Evolutionary conservation across 306 rosid genomes (phyloP).

Genomic region (Inga oerstediana): DNA sequence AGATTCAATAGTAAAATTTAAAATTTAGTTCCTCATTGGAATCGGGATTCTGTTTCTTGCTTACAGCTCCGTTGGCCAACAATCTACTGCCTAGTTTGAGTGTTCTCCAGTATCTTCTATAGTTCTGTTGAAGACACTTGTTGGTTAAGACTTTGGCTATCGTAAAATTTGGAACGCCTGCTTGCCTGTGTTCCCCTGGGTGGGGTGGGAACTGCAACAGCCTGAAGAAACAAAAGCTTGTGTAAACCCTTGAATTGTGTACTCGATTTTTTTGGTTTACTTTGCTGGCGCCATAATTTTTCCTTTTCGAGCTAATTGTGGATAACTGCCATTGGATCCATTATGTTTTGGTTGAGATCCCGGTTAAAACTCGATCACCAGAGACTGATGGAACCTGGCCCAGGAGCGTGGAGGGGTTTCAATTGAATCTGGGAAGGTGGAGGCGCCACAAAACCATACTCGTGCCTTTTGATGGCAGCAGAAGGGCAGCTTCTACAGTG

Average conservation of each 20-base stretch:
- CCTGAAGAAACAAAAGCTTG: not conserved
- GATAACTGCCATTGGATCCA: not conserved
- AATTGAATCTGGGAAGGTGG: not conserved
- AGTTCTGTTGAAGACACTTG: not conserved
- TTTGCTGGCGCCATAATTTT: not conserved
- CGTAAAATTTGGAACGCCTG: not conserved
- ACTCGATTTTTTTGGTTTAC: not conserved
- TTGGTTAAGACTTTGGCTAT: not conserved
- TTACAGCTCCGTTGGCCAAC: not conserved
- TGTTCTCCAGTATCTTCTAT: not conserved
- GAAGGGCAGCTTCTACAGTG: too few relatives aligned
- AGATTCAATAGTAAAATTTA: constrained; percentile 44
- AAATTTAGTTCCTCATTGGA: not conserved
- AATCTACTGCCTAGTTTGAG: not conserved
- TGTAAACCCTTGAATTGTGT: not conserved
- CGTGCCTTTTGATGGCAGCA: too few relatives aligned
- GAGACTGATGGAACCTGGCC: not conserved
- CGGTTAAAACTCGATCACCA: not conserved
- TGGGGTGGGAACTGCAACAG: not conserved
- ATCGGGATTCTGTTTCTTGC: not conserved
- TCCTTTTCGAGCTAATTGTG: not conserved
- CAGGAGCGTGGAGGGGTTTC: not conserved
- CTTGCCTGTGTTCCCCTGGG: not conserved
- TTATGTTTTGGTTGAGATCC: not conserved
- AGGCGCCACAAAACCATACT: too few relatives aligned